These are phyloP conservation scores for Beauveria varroae DNA, from an alignment of 2,329 filamentous ascomycete species.

Conservation along the genomic window DNA sequence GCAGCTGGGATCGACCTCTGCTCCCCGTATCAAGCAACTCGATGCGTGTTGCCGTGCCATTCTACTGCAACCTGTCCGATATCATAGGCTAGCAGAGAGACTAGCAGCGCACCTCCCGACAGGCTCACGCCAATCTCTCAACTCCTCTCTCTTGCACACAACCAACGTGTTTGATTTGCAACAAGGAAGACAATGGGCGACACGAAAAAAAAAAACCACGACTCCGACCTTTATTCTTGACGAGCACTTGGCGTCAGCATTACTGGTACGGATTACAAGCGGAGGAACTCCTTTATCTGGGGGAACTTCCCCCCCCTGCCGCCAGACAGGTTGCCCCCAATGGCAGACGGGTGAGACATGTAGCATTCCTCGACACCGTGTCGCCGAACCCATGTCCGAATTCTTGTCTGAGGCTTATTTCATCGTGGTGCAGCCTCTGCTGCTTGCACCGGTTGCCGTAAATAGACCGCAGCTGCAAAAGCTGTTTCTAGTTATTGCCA, in stretches of 20 bases:
- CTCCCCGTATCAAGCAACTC: slow-evolving; percentile 5
- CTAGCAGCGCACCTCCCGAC: too few relatives aligned
- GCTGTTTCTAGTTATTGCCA: neutral
- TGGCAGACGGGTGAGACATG: slow-evolving; percentile 3
- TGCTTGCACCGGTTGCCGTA: neutral
- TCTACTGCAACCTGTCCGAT: neutral
- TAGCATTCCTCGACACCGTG: neutral
- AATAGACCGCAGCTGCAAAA: neutral
- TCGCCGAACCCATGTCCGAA: neutral
- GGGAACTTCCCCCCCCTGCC: neutral
- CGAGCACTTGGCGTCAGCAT: too few relatives aligned
- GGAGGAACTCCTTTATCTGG: neutral
- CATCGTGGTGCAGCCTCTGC: neutral
- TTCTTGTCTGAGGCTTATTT: slow-evolving; percentile 8
- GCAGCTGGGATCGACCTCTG: slow-evolving; percentile 3
- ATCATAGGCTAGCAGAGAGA: neutral
- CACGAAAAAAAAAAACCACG: neutral
- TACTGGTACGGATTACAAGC: neutral
- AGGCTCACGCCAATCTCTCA: neutral
- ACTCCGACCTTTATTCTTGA: neutral
- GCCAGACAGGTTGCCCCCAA: neutral
- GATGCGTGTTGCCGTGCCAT: neutral
- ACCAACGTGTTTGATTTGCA: neutral
- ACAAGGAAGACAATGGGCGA: neutral
- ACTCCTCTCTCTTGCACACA: neutral